Conservation (phyloP, 768 basidiomycete species). For the Lactarius akahatsu region DNA sequence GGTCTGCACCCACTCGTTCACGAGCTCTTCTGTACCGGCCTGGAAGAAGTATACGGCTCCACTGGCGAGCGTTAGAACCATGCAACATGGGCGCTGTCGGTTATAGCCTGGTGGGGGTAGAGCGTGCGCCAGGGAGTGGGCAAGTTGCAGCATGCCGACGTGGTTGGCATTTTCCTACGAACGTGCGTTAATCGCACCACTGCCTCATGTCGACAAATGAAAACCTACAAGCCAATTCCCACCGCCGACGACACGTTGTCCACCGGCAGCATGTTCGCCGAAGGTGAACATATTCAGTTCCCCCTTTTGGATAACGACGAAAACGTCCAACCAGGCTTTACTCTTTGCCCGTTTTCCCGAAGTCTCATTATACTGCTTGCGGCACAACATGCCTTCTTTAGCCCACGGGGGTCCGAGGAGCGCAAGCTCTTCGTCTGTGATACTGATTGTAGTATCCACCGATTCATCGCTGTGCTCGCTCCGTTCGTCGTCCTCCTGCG, state of each 20-base stretch:
- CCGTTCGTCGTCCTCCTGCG: conserved; percentile 86
- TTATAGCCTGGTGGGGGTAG: conserved; percentile 93
- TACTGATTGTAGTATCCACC: conserved; percentile 72
- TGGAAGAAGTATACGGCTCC: conserved; percentile 98
- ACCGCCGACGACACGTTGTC: conserved; percentile 75
- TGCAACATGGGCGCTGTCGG: conserved; percentile 86
- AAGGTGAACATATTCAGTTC: conserved; percentile 96
- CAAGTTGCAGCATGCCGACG: conserved; percentile 79
- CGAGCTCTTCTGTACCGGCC: conserved; percentile 97
- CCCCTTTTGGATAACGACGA: conserved; percentile 93
- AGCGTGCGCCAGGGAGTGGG: conserved; percentile 85
- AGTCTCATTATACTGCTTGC: conserved; percentile 93
- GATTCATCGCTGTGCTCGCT: conserved; percentile 66
- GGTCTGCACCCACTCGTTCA: conserved; percentile 97
- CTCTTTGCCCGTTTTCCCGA: conserved; percentile 81
- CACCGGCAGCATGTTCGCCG: conserved; percentile 67
- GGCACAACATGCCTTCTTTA: conserved; percentile 94
- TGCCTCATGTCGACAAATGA: conserved; percentile 7
- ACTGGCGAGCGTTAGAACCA: conserved; percentile 85
- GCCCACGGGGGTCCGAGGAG: conserved; percentile 97
- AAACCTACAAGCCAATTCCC: conserved; percentile 95
- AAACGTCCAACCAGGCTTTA: conserved; percentile 91
- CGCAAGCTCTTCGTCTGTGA: conserved; percentile 94
- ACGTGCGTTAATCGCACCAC: conserved; percentile 9
- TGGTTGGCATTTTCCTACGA: conserved; percentile 78